Percentiles rank a stretch among this genome's conserved stretches.
Conservation (phyloP, 345 rosid species). For the Salix caprea region DNA sequence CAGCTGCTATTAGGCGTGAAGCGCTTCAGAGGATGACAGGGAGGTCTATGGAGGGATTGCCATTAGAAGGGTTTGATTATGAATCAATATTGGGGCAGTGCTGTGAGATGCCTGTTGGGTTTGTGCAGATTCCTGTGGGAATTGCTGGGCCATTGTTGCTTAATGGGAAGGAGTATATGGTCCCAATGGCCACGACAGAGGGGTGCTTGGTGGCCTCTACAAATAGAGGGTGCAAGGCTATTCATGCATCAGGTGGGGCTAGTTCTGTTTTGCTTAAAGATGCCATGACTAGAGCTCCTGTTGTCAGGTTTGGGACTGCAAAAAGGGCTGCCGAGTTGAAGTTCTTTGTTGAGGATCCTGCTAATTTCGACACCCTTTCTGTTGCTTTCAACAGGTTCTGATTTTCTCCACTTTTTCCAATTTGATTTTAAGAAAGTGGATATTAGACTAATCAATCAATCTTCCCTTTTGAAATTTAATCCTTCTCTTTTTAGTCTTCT, state of each 20-base stretch:
- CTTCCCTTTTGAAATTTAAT: background rate
- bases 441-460: too few relatives aligned
- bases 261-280: conserved; percentile 28
- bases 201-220: conserved; percentile 59
- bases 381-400: conserved; percentile 35
- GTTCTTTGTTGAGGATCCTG: conserved; percentile 37
- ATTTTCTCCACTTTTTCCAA: background rate
- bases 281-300: conserved; percentile 52
- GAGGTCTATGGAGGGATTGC: conserved; percentile 38
- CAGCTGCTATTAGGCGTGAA: conserved; percentile 39
- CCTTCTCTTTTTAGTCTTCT: background rate
- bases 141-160: conserved; percentile 52
- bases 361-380: conserved; percentile 37
- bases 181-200: conserved; percentile 58
- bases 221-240: conserved; percentile 54
- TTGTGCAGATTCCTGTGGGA: conserved; percentile 59
- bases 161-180: conserved; percentile 35
- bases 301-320: conserved; percentile 36
- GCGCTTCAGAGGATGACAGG: conserved; percentile 40
- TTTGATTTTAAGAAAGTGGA: background rate
- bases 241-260: conserved; percentile 44
- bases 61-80: conserved; percentile 46
- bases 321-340: conserved; percentile 40
- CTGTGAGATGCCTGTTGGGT: conserved; percentile 59
- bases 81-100: conserved; percentile 50